Evolutionary conservation across 164 flowering plant species (phyloP), one percentile per base, ranked within the genome.

Genomic region (Vitis labrusca): DNA sequence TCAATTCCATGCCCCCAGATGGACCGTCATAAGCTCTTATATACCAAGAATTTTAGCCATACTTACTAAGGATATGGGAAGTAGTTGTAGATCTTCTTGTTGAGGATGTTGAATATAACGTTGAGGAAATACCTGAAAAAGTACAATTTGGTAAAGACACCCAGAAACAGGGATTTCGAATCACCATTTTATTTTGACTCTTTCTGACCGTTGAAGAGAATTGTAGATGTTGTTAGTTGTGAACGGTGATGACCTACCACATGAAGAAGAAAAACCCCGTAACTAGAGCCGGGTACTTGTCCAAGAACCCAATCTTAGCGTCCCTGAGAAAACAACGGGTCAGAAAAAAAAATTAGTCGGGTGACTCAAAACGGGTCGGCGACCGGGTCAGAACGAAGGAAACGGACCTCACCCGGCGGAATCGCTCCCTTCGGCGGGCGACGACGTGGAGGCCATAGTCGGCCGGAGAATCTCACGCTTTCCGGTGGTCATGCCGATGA

Each of bases 251-350:
- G 9, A 72, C 86, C 8, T 75, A 94, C 98, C 98, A 94, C 98
- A 91, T 92, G 95, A 92, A 92, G 90, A 94, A 92, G 92, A 94
- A 92, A 72, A 89, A 94, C 0, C 98, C 98, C 69, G 98, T 94
- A 63, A 89, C 85, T 3, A 94, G 85, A 49, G 83, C 78, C 65
- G 95, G 98, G 63, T 92, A 85, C 84, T 88, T 94, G 65, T 81
- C 75, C 16, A 85, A 62, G 76, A 94, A 84, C 49, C 97, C 88
- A 8, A 85, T 66, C 72, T 89, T 85, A 54, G 73, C 84, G 15
- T 77, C 91, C 79, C 97, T 89, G 88, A 64, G 67, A 72, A 58
- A 65, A 50, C 17, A 59, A 9, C 19, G 52, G 62, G 77, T 78
- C 78, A 68, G 64, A 64, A 23, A 23, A 23, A 23, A 23, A 37